Conservation (phyloP, 2,329 filamentous ascomycete species). For the Onygenales sp. region DNA sequence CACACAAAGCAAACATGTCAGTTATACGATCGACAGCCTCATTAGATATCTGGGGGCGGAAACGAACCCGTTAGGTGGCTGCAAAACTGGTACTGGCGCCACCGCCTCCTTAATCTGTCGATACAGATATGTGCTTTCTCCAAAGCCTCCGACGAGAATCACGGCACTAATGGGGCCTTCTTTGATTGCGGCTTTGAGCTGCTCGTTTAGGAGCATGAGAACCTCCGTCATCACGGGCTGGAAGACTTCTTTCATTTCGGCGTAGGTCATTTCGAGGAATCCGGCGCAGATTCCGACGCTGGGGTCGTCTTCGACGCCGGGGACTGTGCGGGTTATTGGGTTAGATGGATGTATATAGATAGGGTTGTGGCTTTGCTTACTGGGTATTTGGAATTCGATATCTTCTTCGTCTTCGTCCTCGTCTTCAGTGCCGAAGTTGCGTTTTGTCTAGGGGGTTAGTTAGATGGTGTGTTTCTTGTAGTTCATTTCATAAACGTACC, state of each 20-base stretch:
- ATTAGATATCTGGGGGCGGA: not conserved
- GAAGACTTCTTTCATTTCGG: slow-evolving; percentile 2
- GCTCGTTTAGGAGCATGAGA: not conserved
- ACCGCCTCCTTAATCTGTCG: slow-evolving; percentile 1
- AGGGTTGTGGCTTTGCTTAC: not conserved
- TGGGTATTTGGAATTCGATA: slow-evolving; percentile 2
- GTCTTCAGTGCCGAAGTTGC: slow-evolving; percentile 2
- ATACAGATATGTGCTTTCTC: slow-evolving; percentile 1
- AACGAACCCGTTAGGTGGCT: not conserved
- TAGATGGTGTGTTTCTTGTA: not conserved
- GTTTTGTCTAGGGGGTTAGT: not conserved
- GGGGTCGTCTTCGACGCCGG: slow-evolving; percentile 1
- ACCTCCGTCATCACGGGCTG: not conserved
- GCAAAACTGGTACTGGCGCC: not conserved
- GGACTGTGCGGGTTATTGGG: not conserved
- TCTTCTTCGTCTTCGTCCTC: slow-evolving; percentile 2
- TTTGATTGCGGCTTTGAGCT: not conserved
- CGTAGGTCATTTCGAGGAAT: slow-evolving; percentile 1
- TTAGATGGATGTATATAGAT: not conserved
- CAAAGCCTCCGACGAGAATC: slow-evolving; percentile 2
- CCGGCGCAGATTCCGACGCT: slow-evolving; percentile 1
- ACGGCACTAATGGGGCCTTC: slow-evolving; percentile 1
- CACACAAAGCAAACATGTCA: not conserved
- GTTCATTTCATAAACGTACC: not conserved
- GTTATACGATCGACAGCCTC: not conserved